These are phyloP conservation scores for Suhomyces kunorum DNA, from an alignment of 1,139 yeast genomes.

Conservation along the genomic window DNA sequence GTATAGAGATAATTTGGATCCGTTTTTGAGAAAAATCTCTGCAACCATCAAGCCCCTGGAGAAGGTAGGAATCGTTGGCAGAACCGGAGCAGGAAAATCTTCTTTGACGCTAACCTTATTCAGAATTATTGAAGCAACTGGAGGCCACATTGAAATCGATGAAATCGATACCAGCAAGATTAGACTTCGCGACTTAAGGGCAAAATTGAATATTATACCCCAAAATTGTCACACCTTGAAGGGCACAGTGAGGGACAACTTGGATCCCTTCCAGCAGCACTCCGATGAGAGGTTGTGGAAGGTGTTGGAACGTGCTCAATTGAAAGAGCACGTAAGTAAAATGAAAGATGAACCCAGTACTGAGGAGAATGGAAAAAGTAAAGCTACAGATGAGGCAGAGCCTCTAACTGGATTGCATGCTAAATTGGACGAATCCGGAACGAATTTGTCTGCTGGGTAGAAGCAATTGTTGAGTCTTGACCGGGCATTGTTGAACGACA, in stretches of 20 bases:
- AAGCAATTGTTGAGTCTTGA: slow-evolving; percentile 41
- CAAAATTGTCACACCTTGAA: slow-evolving; percentile 34
- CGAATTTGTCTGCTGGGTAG: slow-evolving; percentile 41
- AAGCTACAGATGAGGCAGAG: slow-evolving; percentile 17
- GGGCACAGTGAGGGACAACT: slow-evolving; percentile 32
- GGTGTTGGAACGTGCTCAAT: slow-evolving; percentile 31
- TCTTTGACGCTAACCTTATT: slow-evolving; percentile 33
- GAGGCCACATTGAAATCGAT: slow-evolving; percentile 31
- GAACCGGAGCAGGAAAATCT: slow-evolving; percentile 38
- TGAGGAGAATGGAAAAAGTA: slow-evolving; percentile 19
- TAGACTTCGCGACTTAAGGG: slow-evolving; percentile 32
- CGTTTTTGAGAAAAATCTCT: slow-evolving; percentile 26
- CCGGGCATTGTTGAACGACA: slow-evolving; percentile 35
- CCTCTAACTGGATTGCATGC: slow-evolving; percentile 24
- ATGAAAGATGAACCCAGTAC: slow-evolving; percentile 30
- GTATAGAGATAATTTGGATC: slow-evolving; percentile 32
- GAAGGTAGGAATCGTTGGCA: slow-evolving; percentile 34
- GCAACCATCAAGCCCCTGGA: slow-evolving; percentile 27
- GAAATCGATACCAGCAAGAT: slow-evolving; percentile 26
- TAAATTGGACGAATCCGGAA: slow-evolving; percentile 33
- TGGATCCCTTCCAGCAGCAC: slow-evolving; percentile 31
- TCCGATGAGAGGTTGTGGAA: slow-evolving; percentile 31
- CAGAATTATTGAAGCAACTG: slow-evolving; percentile 31
- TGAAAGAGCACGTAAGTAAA: slow-evolving; percentile 29
- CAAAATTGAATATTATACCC: slow-evolving; percentile 32